Base-by-base conservation (phyloP, 768 basidiomycete species). In the Dioszegia aurantiaca region DNA sequence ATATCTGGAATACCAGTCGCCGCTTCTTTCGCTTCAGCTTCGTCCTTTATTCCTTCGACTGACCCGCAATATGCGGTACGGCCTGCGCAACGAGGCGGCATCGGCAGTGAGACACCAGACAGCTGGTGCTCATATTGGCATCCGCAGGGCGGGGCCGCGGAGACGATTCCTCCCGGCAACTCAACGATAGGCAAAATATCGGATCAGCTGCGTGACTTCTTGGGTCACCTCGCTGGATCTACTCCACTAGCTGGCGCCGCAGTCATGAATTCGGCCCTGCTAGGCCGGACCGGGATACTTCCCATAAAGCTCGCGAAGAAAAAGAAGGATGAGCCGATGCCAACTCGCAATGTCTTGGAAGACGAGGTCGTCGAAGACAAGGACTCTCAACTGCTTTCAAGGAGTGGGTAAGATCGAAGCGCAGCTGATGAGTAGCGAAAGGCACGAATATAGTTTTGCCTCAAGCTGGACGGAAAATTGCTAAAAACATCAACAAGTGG, bases 401-500 rank as follows among this genome's bases (percentile, higher is more conserved):
- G 73, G 24, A 72, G 73, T 74, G 52, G 55, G 69, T 66, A 23
- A 19, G 14, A 3, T n/a, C 16, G 21, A 14, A 30, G 23, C 40
- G 16, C 19, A 23, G 57, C 60, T 68, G 53, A 64, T 51, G 14
- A 5, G 21, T 31, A 77, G 77, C 72, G 42, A 77, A 75, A 57
- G 73, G 76, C n/a, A 80, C 83, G 39, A 86, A 87, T 74, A 88
- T 84, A 70, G 86, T 92, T 37, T 86, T 87, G 16, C 89, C 90
- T 3, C 52, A 59, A 19, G 56, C 52, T n/a, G 71, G 67, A 53
- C 56, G 66, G 59, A 76, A 76, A 90, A 88, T 86, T 43, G 88
- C 83, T 47, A 88, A 83, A 75, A 91, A 92, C 69, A 97, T 99
- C 72, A 86, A 83, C 69, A 97, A 98, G 74, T 99, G 94, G 95